Percentiles rank a stretch among this genome's conserved stretches.
Evolutionary conservation across 148 eudicot genomes (phyloP).

Genomic region (Rhododendron griersonianum): DNA sequence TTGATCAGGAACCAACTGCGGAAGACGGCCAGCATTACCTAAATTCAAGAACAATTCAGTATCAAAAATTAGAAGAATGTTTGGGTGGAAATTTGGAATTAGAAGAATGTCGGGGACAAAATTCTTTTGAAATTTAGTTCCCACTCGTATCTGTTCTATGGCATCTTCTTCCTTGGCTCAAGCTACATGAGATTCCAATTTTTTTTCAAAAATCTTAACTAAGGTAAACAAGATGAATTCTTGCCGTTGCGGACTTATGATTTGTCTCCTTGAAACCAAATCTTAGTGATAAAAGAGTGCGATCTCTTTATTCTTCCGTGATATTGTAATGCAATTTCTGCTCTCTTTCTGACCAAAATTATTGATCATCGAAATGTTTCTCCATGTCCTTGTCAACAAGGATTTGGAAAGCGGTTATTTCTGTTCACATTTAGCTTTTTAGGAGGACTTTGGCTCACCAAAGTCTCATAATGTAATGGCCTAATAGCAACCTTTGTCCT

Average conservation of each 20-base stretch:
- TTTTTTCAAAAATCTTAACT: background rate
- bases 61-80: background rate
- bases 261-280: background rate
- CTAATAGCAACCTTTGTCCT: background rate
- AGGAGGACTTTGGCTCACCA: background rate
- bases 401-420: background rate
- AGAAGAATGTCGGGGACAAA: background rate
- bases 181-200: background rate
- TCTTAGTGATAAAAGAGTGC: background rate
- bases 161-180: background rate
- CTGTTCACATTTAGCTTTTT: background rate
- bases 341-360: background rate
- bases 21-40: constrained; percentile 66
- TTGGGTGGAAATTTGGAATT: background rate
- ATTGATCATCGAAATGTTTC: background rate
- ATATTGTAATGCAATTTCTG: background rate
- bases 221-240: background rate
- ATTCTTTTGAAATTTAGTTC: background rate
- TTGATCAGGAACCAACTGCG: constrained; percentile 68
- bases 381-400: background rate
- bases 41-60: constrained; percentile 8
- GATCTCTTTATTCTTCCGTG: background rate
- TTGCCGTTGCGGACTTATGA: background rate
- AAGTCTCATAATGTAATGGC: background rate
- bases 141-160: background rate